Percentiles rank a stretch among this genome's conserved stretches.
Evolutionary conservation across 2,329 filamentous ascomycete species (phyloP).

Genomic region (Cryoendolithus antarcticus): DNA sequence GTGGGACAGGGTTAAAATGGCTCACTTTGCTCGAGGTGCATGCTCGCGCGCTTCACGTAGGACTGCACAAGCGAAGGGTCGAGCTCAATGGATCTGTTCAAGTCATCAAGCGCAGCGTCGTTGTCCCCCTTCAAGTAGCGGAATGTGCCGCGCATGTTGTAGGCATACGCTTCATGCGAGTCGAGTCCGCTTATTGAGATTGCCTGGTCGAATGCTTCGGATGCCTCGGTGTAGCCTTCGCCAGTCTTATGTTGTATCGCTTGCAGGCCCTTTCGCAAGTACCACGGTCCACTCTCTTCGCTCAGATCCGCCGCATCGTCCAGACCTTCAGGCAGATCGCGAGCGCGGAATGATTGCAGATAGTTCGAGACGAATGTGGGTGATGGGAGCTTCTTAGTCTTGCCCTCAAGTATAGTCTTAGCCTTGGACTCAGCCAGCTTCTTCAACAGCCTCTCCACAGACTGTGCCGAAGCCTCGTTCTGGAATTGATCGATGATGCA

Average conservation of each 20-base stretch:
- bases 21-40: constrained; percentile 84
- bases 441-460: constrained; percentile 87
- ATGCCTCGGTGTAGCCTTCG: constrained; percentile 83
- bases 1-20: too few species aligned
- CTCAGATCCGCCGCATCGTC: constrained; percentile 69
- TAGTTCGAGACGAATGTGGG: constrained; percentile 98
- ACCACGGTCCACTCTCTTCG: constrained; percentile 68
- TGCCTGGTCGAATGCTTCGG: constrained; percentile 74
- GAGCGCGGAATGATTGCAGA: constrained; percentile 89
- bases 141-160: constrained; percentile 96
- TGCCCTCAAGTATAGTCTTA: constrained; percentile 70
- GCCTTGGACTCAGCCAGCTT: constrained; percentile 94
- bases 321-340: constrained; percentile 65
- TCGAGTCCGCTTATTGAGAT: constrained; percentile 69
- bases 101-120: constrained; percentile 65
- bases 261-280: constrained; percentile 71
- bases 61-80: constrained; percentile 83
- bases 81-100: constrained; percentile 86
- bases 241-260: constrained; percentile 76
- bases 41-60: constrained; percentile 97
- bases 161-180: constrained; percentile 76
- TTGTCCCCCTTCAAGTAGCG: constrained; percentile 85
- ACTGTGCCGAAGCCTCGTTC: constrained; percentile 76
- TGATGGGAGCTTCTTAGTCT: constrained; percentile 78
- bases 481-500: constrained; percentile 98